Evolutionary conservation across 441 rosid genomes (phyloP).

Genomic region (Dalechampia spathulata): DNA sequence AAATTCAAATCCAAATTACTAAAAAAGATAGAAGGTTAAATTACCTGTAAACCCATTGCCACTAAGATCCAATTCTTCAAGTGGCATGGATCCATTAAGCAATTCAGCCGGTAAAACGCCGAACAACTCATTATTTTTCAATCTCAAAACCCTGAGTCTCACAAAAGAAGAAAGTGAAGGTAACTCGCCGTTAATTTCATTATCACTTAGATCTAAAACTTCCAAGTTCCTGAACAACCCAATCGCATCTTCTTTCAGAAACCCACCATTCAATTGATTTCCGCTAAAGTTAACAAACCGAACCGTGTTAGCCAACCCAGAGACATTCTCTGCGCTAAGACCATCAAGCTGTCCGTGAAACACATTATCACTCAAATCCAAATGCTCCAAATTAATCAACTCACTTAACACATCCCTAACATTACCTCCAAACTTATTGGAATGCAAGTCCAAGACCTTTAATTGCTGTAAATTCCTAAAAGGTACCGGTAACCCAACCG

Average conservation of each 20-base stretch:
- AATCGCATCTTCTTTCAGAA: constrained; percentile 44
- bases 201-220: constrained; percentile 57
- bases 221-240: constrained; percentile 57
- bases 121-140: constrained; percentile 53
- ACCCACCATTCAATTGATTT: constrained; percentile 50
- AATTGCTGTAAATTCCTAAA: constrained; percentile 67
- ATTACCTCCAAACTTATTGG: constrained; percentile 52
- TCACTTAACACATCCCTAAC: constrained; percentile 44
- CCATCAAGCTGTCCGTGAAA: constrained; percentile 50
- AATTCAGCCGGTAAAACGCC: constrained; percentile 62
- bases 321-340: constrained; percentile 39
- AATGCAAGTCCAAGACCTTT: constrained; percentile 62
- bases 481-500: constrained; percentile 28
- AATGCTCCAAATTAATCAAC: constrained; percentile 60
- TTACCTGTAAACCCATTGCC: constrained; percentile 78
- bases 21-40: constrained; percentile 11
- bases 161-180: constrained; percentile 51
- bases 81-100: constrained; percentile 43
- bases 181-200: constrained; percentile 50
- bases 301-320: constrained; percentile 68
- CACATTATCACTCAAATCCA: constrained; percentile 72
- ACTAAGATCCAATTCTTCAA: constrained; percentile 83
- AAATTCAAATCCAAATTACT: background rate
- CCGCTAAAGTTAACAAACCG: constrained; percentile 58
- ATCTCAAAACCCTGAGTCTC: constrained; percentile 42